A percentile compares a stretch with the other conserved stretches of the same genome.
Evolutionary conservation across 805 yeast species (phyloP).

Genomic region (Pichia eremophila): DNA sequence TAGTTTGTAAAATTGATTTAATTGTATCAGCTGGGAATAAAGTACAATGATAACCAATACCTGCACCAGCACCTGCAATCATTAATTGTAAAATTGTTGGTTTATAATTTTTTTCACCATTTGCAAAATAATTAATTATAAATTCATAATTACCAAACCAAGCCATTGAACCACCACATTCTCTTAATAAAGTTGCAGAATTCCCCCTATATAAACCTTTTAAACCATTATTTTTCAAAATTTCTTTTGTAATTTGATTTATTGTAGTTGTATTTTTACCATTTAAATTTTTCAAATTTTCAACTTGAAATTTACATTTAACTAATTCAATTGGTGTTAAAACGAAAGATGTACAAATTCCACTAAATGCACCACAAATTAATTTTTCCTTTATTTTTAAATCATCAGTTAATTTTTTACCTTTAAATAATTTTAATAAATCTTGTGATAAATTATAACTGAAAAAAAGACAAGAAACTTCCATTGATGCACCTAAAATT

Average conservation of each 20-base stretch:
- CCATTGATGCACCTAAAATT: slow-evolving; percentile 81
- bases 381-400: slow-evolving; percentile 27
- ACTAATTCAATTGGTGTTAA: slow-evolving; percentile 88
- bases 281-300: slow-evolving; percentile 23
- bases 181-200: slow-evolving; percentile 69
- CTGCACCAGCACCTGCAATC: slow-evolving; percentile 79
- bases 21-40: slow-evolving; percentile 87
- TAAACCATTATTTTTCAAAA: slow-evolving; percentile 44
- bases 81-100: slow-evolving; percentile 44
- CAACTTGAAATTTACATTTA: slow-evolving; percentile 82
- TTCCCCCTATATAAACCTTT: slow-evolving; percentile 84
- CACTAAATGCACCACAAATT: slow-evolving; percentile 72
- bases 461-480: slow-evolving; percentile 71
- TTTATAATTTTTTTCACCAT: slow-evolving; percentile 18
- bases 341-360: slow-evolving; percentile 71
- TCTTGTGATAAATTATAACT: slow-evolving; percentile 44
- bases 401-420: slow-evolving; percentile 12
- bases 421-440: slow-evolving; percentile 23
- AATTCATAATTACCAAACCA: slow-evolving; percentile 91
- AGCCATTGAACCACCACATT: slow-evolving; percentile 81
- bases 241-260: slow-evolving; percentile 32
- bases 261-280: too few relatives aligned
- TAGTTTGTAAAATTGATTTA: slow-evolving; percentile 76
- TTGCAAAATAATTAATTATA: slow-evolving; percentile 28
- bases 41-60: slow-evolving; percentile 68